A percentile compares a stretch with the other conserved stretches of the same genome.
Evolutionary conservation across 176 grass and related monocot genomes (phyloP).

Genomic region (Triticum timopheevii): DNA sequence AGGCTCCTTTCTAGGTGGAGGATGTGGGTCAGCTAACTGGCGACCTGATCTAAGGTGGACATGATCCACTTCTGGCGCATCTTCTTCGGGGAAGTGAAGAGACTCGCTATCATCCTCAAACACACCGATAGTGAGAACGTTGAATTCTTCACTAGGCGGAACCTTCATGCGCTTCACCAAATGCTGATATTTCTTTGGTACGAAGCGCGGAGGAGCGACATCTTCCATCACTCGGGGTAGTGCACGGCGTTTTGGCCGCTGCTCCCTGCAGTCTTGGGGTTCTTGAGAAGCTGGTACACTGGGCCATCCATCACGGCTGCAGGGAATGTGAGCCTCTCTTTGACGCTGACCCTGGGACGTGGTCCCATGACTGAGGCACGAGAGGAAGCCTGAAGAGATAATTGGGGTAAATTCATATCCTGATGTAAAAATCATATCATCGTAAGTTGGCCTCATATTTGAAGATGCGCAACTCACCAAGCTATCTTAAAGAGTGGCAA

Average conservation of each 20-base stretch:
- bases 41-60: background rate
- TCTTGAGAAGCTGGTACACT: no score
- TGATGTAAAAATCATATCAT: background rate
- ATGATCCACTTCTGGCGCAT: background rate
- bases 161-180: no score
- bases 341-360: background rate
- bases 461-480: background rate
- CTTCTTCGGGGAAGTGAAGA: background rate
- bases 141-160: background rate
- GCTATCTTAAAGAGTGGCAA: background rate
- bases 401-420: background rate
- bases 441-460: background rate
- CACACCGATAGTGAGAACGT: background rate
- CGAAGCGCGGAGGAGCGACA: no score
- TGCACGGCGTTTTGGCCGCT: no score
- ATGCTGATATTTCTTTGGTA: no score
- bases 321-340: background rate
- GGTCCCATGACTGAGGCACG: no score
- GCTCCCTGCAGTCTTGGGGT: no score
- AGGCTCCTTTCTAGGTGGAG: background rate
- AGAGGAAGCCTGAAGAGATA: background rate
- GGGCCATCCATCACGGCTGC: no score
- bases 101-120: background rate
- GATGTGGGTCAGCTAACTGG: background rate
- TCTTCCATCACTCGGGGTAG: no score